phyloP scores from a whole-genome alignment of 805 yeast genomes.

The Pichia scutulata region DNA sequence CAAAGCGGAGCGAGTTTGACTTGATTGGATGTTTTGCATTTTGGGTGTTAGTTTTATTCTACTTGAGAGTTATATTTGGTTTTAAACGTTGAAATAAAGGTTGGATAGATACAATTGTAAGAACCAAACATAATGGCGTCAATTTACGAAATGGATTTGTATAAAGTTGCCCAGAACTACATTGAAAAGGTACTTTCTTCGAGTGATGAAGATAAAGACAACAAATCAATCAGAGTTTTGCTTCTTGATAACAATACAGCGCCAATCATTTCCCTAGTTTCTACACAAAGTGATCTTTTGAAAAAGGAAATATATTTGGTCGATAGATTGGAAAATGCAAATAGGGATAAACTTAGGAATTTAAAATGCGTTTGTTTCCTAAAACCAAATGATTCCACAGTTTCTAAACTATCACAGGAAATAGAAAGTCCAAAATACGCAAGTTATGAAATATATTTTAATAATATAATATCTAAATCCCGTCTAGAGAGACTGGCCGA shows the following conservation, averaged over 20 bases:
- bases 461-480: slow-evolving; percentile 64
- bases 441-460: slow-evolving; percentile 69
- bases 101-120: neutral
- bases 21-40: neutral
- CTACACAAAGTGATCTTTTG: slow-evolving; percentile 79
- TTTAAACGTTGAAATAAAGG: neutral
- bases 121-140: neutral
- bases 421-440: slow-evolving; percentile 72
- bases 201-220: slow-evolving; percentile 9
- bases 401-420: slow-evolving; percentile 57
- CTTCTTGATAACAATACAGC: slow-evolving; percentile 77
- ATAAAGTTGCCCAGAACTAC: slow-evolving; percentile 38
- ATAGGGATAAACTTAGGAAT: slow-evolving; percentile 67
- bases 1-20: neutral
- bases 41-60: neutral
- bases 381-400: slow-evolving; percentile 60
- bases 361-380: slow-evolving; percentile 74
- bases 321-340: slow-evolving; percentile 54
- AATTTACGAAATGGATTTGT: slow-evolving; percentile 34
- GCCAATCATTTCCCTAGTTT: slow-evolving; percentile 75
- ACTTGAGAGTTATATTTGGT: neutral
- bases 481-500: slow-evolving; percentile 85
- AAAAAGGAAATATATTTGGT: slow-evolving; percentile 79
- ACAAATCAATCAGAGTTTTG: slow-evolving; percentile 54
- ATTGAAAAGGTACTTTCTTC: slow-evolving; percentile 30